Evolutionary conservation across 2,329 filamentous ascomycete genomes (phyloP), one percentile per base, ranked within the genome.

Genomic region (Cordyceps sp.): DNA sequence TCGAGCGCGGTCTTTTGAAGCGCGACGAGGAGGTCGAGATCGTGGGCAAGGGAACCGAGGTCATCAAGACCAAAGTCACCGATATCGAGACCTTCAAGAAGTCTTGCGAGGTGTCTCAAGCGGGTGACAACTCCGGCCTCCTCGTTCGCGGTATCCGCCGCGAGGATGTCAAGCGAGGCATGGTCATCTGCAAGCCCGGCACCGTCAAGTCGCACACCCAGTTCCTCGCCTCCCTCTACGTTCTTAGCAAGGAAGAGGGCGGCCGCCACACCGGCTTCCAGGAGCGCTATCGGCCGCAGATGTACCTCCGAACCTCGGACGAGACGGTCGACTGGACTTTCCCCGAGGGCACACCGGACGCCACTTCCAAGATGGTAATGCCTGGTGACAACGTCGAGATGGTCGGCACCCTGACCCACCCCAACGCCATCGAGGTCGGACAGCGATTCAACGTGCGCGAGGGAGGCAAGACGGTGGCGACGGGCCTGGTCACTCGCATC

Each of bases 21-120:
- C 83, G 75, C 61, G 90, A 98, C 56, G 69, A 77, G 41, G 90
- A 98, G 53, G 75, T 98, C 44, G 90, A 98, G 69, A 73, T 98
- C 42, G 72, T 98, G 39, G 90, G 90, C 55, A 93, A 90, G 67
- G 75, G 78, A 45, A 59, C 62, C 35, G 69, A 75, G 29, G 63
- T 83, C 44, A 82, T 96, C 69, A 94, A 92, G 76, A 96, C 90
- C 59, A 96, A 94, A 71, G 88, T 98, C 43, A 98, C 90, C 51
- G 92, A 98, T 53, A 96, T 98, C 46, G 90, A 98, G 69, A 98
- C 88, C 43, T 98, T 98, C 73, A 94, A 96, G 73, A 98, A 98
- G 74, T 92, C 85, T 31, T 96, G 90, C 61, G 86, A 94, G 36
- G 84, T 93, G 63, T 93, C 88, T 37, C 75, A 82, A 48, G 90